Conservation (phyloP, 768 basidiomycete genomes). For the Tricholoma hemisulphureum region DNA sequence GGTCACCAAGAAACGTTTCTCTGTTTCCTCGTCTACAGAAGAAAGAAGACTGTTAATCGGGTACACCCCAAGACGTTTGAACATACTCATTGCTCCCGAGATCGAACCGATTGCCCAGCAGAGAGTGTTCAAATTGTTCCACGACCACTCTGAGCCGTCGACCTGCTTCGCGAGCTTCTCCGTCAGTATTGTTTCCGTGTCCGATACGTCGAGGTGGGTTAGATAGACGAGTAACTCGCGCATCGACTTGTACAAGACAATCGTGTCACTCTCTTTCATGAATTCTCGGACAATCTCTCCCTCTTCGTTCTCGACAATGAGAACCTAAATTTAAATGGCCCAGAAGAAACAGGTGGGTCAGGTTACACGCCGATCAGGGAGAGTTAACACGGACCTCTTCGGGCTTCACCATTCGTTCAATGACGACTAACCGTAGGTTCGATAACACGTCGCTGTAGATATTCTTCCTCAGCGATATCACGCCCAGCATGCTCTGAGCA, state of each 20-base stretch:
- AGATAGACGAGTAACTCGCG: constrained; percentile 96
- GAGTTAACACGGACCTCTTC: constrained; percentile 71
- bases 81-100: constrained; percentile 97
- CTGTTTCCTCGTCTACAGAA: constrained; percentile 92
- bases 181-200: constrained; percentile 96
- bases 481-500: constrained; percentile 65
- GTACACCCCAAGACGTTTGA: constrained; percentile 10
- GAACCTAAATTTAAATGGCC: constrained; percentile 53
- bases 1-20: constrained; percentile 97
- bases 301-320: constrained; percentile 99
- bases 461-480: constrained; percentile 84
- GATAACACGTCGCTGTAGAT: constrained; percentile 94
- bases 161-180: constrained; percentile 98
- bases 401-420: constrained; percentile 99
- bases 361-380: background rate
- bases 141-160: constrained; percentile 97
- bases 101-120: constrained; percentile 99
- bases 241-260: constrained; percentile 99
- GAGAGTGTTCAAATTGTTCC: constrained; percentile 98
- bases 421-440: constrained; percentile 91
- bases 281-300: constrained; percentile 99
- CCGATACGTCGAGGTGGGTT: constrained; percentile 92
- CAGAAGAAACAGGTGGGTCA: constrained; percentile 6
- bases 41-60: constrained; percentile 1
- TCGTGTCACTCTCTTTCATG: constrained; percentile 98